Percentiles rank a stretch among this genome's conserved stretches.
phyloP scores from a whole-genome alignment of 495 filamentous ascomycete genomes.

The Aspergillus haitiensis region DNA sequence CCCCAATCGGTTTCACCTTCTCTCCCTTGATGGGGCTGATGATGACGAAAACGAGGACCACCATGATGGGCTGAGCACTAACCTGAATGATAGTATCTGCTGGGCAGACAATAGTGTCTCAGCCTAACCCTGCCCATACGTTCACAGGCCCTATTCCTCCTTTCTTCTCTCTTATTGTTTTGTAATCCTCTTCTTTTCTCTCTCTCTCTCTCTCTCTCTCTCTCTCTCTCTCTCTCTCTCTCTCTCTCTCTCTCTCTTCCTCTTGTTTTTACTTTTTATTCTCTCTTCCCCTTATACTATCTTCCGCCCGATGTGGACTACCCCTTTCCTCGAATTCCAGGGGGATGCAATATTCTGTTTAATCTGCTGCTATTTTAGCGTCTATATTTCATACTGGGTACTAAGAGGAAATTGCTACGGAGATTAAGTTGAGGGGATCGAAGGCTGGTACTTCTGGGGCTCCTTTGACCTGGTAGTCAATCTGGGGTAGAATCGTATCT shows the following conservation, averaged over 20 bases:
- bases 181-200: conserved; percentile 5
- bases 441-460: conserved; percentile 7
- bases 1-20: conserved; percentile 65
- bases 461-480: background rate
- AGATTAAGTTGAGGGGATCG: background rate
- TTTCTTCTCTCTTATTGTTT: background rate
- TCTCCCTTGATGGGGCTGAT: conserved; percentile 54
- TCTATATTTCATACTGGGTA: conserved; percentile 1
- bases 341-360: background rate
- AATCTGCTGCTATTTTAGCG: conserved; percentile 7
- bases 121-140: conserved; percentile 6
- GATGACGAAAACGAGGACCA: conserved; percentile 33
- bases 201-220: background rate
- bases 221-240: conserved; percentile 2
- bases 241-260: conserved; percentile 1
- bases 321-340: background rate
- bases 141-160: background rate
- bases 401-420: conserved; percentile 5
- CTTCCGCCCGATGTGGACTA: background rate
- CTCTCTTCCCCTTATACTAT: background rate
- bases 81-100: conserved; percentile 11
- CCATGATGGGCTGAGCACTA: conserved; percentile 13
- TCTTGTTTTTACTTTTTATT: background rate
- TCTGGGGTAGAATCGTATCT: background rate
- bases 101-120: conserved; percentile 27